A percentile compares a stretch with the other conserved stretches of the same genome.
Conservation (phyloP, 768 basidiomycete species). For the Russula vinacea region DNA sequence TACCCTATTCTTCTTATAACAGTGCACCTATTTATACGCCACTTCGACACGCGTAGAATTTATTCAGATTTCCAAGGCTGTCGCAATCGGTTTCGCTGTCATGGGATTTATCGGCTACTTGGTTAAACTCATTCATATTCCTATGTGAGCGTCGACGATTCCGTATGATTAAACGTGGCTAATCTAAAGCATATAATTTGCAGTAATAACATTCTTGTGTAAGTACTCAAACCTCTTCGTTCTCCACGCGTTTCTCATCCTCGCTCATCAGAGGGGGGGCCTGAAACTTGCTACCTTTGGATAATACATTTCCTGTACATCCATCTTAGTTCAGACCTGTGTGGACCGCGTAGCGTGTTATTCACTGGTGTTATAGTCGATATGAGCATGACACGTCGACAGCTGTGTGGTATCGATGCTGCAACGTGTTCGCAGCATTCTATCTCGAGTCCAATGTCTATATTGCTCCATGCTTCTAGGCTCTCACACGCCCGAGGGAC, state of each 20-base stretch:
- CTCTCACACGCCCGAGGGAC: neutral
- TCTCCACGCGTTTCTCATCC: conserved; percentile 29
- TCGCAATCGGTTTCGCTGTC: conserved; percentile 95
- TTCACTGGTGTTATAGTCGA: neutral
- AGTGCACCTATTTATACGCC: conserved; percentile 3
- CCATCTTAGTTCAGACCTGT: conserved; percentile 22
- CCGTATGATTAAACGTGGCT: conserved; percentile 14
- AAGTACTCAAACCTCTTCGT: conserved; percentile 42
- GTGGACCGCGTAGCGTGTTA: neutral
- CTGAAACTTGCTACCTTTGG: conserved; percentile 38
- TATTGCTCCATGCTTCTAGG: neutral
- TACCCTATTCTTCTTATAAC: conserved; percentile 12
- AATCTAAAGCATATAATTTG: conserved; percentile 24
- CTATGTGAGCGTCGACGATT: conserved; percentile 66
- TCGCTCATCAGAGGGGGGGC: conserved; percentile 63
- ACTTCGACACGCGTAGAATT: conserved; percentile 61
- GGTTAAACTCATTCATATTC: conserved; percentile 97
- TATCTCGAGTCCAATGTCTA: neutral
- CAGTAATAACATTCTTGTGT: conserved; percentile 98
- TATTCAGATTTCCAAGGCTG: conserved; percentile 89
- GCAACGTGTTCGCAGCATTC: neutral
- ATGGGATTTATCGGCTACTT: conserved; percentile 99
- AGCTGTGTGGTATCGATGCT: neutral
- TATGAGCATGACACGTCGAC: neutral
- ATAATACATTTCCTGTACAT: conserved; percentile 16